These are phyloP conservation scores for Solanum appendiculatum DNA, from an alignment of 257 asterid genomes.

Conservation along the genomic window DNA sequence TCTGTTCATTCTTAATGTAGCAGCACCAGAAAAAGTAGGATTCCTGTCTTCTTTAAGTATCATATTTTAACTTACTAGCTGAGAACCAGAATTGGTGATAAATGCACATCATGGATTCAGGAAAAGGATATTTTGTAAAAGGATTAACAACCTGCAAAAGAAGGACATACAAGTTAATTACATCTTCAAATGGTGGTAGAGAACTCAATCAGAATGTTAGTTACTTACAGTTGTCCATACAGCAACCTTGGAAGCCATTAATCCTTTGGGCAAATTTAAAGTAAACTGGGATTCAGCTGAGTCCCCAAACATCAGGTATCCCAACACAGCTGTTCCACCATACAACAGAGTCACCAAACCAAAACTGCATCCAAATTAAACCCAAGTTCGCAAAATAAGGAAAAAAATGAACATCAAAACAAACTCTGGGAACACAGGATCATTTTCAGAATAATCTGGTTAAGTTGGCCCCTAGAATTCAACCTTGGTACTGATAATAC, in stretches of 20 bases:
- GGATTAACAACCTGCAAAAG: conserved; percentile 91
- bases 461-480: background rate
- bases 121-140: conserved; percentile 90
- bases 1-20: background rate
- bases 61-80: background rate
- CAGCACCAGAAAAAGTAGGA: background rate
- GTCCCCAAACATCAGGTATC: conserved; percentile 81
- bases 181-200: background rate
- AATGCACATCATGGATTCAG: background rate
- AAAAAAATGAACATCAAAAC: background rate
- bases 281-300: conserved; percentile 84
- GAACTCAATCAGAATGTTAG: background rate
- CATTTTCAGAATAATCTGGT: background rate
- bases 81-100: background rate
- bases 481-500: background rate
- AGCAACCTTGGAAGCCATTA: conserved; percentile 74
- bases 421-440: background rate
- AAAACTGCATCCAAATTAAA: conserved; percentile 43
- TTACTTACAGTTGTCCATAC: conserved; percentile 91
- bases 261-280: conserved; percentile 73
- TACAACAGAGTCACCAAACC: conserved; percentile 73
- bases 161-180: conserved; percentile 5
- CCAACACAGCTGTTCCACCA: conserved; percentile 73
- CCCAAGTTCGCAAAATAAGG: background rate
- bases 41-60: background rate